Evolutionary conservation across 768 basidiomycete species (phyloP), one percentile per base, ranked within the genome.

Genomic region (Kwoniella mangroviensis): DNA sequence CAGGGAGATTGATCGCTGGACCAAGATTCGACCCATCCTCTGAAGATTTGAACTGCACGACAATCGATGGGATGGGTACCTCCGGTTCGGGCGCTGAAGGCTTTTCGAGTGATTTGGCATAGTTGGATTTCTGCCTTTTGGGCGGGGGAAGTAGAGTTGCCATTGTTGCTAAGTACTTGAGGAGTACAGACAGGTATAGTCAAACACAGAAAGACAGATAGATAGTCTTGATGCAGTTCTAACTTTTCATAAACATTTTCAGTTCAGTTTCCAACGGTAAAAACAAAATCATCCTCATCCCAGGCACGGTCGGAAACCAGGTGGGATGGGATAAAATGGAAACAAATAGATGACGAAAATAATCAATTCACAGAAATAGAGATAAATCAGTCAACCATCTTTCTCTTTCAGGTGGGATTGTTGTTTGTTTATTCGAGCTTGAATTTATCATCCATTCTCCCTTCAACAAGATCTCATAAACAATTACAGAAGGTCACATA

Each of bases 1-100:
- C 92, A 13, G 94, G 95, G 58, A 98, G 84, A 82, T 89, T 93
- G 79, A 98, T 90, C 0, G 92, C 89, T 61, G 95, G 94, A 24
- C 94, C 95, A 22, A 98, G 85, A 3, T 89, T 84, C 67, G 86
- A 84, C 0, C 90, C 93, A 82, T 95, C 91, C 61, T 94, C 91
- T 68, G 95, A 92, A 3, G 91, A 91, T 28, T 94, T 90, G 81
- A 98, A 98, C 78, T 96, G 93, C 22, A 97, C 94, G 17, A 98
- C 87, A 67, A 98, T 85, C 71, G 90, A 90, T 0, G 90, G 89
- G 1, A 89, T 86, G 22, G 79, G 79, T 54, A 74, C 72, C 26
- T 74, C 78, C 28, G 76, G 73, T 69, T 84, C 84, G 17, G 83
- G 81, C 7, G 82, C 81, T 21, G 83, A 69, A 41, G 83, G 79